A percentile compares a stretch with the other conserved stretches of the same genome.
phyloP scores from a whole-genome alignment of 805 yeast species.

The Saccharomycopsis sp. region DNA sequence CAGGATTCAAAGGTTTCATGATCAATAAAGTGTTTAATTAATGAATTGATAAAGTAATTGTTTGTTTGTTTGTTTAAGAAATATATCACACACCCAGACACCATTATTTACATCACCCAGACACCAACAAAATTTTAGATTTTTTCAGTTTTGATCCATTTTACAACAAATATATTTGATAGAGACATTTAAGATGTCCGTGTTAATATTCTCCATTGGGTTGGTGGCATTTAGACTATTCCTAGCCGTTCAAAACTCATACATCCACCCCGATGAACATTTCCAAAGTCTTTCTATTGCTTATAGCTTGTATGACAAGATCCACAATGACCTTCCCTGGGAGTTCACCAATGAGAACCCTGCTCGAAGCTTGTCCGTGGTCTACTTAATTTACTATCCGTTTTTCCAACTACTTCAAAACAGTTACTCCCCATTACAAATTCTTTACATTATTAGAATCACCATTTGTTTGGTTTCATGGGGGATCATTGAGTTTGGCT shows the following conservation, averaged over 20 bases:
- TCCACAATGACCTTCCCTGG: conserved; percentile 67
- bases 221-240: conserved; percentile 1
- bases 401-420: conserved; percentile 29
- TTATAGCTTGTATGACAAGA: no score
- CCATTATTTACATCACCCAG: neutral
- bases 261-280: conserved; percentile 97
- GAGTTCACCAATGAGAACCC: conserved; percentile 54
- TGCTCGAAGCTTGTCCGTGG: conserved; percentile 62
- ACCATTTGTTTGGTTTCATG: conserved; percentile 24
- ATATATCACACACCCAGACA: no score
- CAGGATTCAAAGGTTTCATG: no score
- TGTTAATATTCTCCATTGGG: neutral
- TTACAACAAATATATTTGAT: neutral
- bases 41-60: no score
- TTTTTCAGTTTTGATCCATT: no score
- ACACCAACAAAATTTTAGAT: no score
- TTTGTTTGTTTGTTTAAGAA: no score
- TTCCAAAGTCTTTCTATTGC: conserved; percentile 82
- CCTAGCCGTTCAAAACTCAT: conserved; percentile 47
- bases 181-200: neutral
- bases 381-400: conserved; percentile 65
- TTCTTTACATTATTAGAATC: conserved; percentile 10
- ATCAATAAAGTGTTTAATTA: no score
- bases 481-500: conserved; percentile 23
- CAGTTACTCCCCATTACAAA: conserved; percentile 5